These are phyloP conservation scores for Candida freyschussii DNA, from an alignment of 1,139 yeast species.

Conservation along the genomic window DNA sequence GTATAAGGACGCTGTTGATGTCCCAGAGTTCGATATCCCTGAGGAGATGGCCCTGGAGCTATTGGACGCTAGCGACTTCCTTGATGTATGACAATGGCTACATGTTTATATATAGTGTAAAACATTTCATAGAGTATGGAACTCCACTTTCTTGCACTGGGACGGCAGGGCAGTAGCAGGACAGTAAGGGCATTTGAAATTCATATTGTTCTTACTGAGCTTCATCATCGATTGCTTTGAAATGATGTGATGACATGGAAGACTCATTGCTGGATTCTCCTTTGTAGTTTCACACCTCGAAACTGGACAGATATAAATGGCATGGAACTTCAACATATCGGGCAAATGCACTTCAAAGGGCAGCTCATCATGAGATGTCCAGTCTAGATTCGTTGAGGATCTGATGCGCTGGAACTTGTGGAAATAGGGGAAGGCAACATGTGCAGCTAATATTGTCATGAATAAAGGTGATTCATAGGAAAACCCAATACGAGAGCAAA, in stretches of 20 bases:
- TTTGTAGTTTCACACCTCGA: conserved; percentile 74
- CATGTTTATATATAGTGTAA: not conserved
- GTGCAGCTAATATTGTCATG: conserved; percentile 64
- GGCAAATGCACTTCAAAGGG: conserved; percentile 61
- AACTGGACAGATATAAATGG: conserved; percentile 88
- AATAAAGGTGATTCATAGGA: conserved; percentile 70
- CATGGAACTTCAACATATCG: conserved; percentile 54
- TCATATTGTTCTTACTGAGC: conserved; percentile 33
- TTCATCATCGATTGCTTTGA: conserved; percentile 46
- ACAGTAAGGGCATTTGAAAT: conserved; percentile 67
- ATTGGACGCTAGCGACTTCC: conserved; percentile 53
- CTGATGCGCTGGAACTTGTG: conserved; percentile 54
- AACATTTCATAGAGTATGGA: conserved; percentile 14
- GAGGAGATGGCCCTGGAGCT: conserved; percentile 91
- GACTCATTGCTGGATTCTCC: conserved; percentile 54
- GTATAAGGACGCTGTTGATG: conserved; percentile 57
- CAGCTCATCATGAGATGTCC: conserved; percentile 52
- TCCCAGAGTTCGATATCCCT: conserved; percentile 86
- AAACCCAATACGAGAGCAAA: conserved; percentile 57
- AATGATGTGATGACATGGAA: conserved; percentile 62
- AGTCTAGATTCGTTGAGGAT: conserved; percentile 44
- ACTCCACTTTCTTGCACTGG: conserved; percentile 28
- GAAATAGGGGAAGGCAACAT: conserved; percentile 65
- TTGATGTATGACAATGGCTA: conserved; percentile 16
- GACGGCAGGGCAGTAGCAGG: conserved; percentile 36